Conservation (phyloP, 805 yeast genomes). For the Metschnikowia peoriensis region DNA sequence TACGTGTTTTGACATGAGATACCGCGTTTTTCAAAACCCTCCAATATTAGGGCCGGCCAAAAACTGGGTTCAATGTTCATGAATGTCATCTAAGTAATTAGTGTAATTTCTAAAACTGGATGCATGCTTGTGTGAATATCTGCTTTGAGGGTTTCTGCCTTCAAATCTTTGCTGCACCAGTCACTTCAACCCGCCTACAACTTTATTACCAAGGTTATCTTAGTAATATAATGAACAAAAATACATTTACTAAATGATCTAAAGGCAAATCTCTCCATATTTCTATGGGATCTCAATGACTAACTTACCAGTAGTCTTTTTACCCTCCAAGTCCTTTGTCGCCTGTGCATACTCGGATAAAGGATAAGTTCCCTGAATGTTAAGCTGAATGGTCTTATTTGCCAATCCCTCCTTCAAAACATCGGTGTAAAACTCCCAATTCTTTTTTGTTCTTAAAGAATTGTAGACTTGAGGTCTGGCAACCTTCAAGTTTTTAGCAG, state of each 20-base stretch:
- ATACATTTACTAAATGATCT: no score
- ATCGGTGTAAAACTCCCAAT: constrained; percentile 48
- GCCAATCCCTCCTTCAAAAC: constrained; percentile 39
- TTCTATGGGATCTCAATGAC: constrained; percentile 46
- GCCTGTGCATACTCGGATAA: constrained; percentile 63
- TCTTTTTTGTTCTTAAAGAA: constrained; percentile 57
- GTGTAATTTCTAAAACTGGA: no score
- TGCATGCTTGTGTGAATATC: no score
- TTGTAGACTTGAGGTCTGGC: constrained; percentile 58
- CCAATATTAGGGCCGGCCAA: no score
- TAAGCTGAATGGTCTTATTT: constrained; percentile 24
- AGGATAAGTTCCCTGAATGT: constrained; percentile 53
- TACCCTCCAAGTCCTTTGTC: constrained; percentile 35
- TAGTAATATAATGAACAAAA: no score
- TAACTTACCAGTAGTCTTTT: constrained; percentile 76
- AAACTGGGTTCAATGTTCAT: no score
- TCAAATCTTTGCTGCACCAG: no score
- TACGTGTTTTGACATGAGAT: background rate
- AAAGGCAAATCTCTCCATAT: no score
- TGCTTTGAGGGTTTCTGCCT: no score
- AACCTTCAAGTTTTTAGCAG: constrained; percentile 62
- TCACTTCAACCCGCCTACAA: no score
- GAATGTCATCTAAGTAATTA: no score
- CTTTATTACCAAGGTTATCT: no score
- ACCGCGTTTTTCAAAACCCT: background rate